Base-by-base conservation (phyloP, 768 basidiomycete species). In the Hericium rajendrae region DNA sequence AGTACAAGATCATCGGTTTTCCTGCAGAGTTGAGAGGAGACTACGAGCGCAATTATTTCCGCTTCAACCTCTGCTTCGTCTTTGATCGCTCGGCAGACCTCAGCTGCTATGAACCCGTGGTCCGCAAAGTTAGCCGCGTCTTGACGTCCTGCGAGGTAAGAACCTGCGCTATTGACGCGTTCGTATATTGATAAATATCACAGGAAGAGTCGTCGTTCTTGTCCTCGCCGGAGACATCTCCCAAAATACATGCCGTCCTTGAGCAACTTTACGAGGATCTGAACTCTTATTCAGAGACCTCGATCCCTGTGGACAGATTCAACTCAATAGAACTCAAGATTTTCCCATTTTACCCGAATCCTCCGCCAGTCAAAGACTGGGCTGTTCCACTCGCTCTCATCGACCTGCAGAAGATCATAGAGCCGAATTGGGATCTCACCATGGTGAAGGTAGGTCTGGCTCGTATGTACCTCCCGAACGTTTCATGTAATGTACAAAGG, bases 211-310 rank as follows among this genome's bases (percentile, higher is more conserved):
- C 92, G 0, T 77, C 76, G 15, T 97, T 95, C 67, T 76, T 99
- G 38, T 95, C 94, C 0, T 83, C 82, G 9, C 75, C 85, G 0
- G 70, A 78, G 48, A 85, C 83, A 3, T 84, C 85, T 1, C 74
- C 79, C 39, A 78, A 83, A 3, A 80, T 93, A 37, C 81, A 87
- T 66, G 81, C 86, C 15, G 91, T 98, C 53, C 81, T 98, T 20
- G 95, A 99, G 71, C 94, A 97, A 66, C 77, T 99, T 1, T 98
- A 94, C 64, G 94, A 97, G 66, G 97, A 99, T 64, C 73, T 99
- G 63, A 98, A 97, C 70, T 94, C 93, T 8, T 98, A 95, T 72
- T 93, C 92, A 0, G 95, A 97, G 72, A 94, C 95, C 1, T 92
- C 90, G 2, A 94, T 99, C 54, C 78, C 82, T 2, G 85, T 98